Base-by-base conservation (phyloP, 2,329 filamentous ascomycete species). In the Cytospora schulzeri region DNA sequence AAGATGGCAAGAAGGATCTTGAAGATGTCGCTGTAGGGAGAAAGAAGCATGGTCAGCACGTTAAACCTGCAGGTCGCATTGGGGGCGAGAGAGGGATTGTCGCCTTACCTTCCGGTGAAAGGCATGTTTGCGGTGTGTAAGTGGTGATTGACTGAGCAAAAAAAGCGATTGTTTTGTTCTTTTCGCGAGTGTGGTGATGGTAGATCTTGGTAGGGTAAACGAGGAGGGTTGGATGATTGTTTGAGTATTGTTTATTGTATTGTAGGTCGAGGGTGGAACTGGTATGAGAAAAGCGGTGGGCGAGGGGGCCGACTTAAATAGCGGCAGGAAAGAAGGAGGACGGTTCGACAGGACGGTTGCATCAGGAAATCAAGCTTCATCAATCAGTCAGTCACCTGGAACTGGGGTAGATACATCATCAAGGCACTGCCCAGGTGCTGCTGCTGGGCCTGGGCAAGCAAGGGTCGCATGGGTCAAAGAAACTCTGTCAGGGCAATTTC, bases 1-100 rank as follows among this genome's bases (percentile, higher is more conserved):
- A 97, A 82, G 83, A 97, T 83, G 83, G 93, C 93, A 81, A 96
- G 85, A 80, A 96, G 85, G 83, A 87, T 86, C 79, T 87, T 87
- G 84, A 81, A 85, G 71, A 87, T 86, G 70, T 87, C 84, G 71
- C 75, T 77, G 58, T 50, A 28, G n/a, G 24, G 51, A 26, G 28
- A 56, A 51, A 26, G 28, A 56, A 51, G 53, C 64, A 35, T 35
- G 33, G 52, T 60, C 35, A 58, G 45, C 29, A 41, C 4, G 3
- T 52, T 38, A 38, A 17, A 2, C 29, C 28, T 2, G 24, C 7
- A 15, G 41, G 22, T 51, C 50, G 31, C 51, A 22, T 17, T 24
- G 24, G 48, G 5, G 9, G 3, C 6, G 41, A 1, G 8, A 17
- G n/a, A n/a, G n/a, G 17, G 33, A 48, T 38, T 14, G 58, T 38